Percentiles rank a stretch among this genome's conserved stretches.
Conservation (phyloP, 1,139 yeast species). For the Scheffersomyces illinoinensis region DNA sequence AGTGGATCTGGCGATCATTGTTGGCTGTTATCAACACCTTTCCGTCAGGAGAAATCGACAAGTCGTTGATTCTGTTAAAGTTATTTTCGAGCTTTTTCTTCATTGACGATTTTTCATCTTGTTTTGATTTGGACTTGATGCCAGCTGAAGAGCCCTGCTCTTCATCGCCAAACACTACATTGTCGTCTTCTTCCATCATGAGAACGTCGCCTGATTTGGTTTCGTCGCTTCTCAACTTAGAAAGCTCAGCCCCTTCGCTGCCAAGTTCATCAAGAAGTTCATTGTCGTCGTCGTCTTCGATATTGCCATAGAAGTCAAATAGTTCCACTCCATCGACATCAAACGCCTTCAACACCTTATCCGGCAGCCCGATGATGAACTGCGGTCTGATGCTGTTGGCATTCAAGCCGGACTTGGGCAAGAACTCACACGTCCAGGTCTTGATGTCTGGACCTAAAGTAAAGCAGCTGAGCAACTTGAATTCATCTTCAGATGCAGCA, state of each 20-base stretch:
- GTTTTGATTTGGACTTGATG: not conserved
- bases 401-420: conserved; percentile 38
- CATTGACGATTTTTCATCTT: conserved; percentile 1
- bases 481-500: conserved; percentile 2
- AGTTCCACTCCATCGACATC: conserved; percentile 46
- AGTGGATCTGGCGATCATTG: conserved; percentile 56
- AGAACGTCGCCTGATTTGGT: not conserved
- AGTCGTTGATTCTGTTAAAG: conserved; percentile 62
- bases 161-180: not conserved
- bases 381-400: conserved; percentile 37
- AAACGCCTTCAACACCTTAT: conserved; percentile 66
- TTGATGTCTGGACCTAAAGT: conserved; percentile 43
- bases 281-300: conserved; percentile 24
- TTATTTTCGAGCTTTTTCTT: conserved; percentile 20
- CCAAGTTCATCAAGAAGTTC: conserved; percentile 3
- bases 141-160: not conserved
- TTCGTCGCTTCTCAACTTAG: conserved; percentile 3
- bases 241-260: not conserved
- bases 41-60: conserved; percentile 65
- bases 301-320: conserved; percentile 46
- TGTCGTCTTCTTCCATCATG: not conserved
- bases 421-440: conserved; percentile 74
- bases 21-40: conserved; percentile 62
- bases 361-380: conserved; percentile 78
- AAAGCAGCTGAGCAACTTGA: conserved; percentile 34